These are phyloP conservation scores for Candida piceae DNA, from an alignment of 805 yeast genomes.

Conservation along the genomic window DNA sequence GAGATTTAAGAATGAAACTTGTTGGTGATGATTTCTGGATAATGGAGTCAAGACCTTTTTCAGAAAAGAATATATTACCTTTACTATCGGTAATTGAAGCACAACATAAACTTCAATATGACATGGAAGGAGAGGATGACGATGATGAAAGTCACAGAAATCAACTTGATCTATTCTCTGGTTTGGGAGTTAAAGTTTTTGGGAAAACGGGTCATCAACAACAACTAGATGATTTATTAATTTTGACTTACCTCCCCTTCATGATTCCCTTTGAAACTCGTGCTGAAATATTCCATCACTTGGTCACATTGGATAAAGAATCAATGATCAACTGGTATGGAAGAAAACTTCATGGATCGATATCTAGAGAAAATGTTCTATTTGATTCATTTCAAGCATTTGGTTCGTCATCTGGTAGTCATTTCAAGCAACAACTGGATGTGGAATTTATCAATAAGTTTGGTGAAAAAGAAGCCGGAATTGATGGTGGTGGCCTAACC, in stretches of 20 bases:
- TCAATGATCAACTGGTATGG: conserved; percentile 18
- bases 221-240: conserved; percentile 36
- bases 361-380: conserved; percentile 65
- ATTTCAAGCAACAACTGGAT: conserved; percentile 53
- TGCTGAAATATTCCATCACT: conserved; percentile 63
- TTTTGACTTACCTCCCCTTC: conserved; percentile 67
- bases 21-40: conserved; percentile 54
- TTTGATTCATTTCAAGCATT: conserved; percentile 70
- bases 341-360: conserved; percentile 39
- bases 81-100: conserved; percentile 16
- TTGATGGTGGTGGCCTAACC: conserved; percentile 96
- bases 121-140: conserved; percentile 5
- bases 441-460: conserved; percentile 68
- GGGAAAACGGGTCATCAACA: conserved; percentile 14
- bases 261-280: conserved; percentile 72
- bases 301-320: conserved; percentile 50
- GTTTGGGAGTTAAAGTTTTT: conserved; percentile 8
- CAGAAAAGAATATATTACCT: conserved; percentile 16
- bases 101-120: conserved; percentile 7
- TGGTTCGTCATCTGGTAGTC: conserved; percentile 41
- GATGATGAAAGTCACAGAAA: not conserved
- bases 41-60: conserved; percentile 17
- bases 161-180: conserved; percentile 9
- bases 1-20: conserved; percentile 58
- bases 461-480: conserved; percentile 76